These are phyloP conservation scores for Kickxella alabastrina DNA, from an alignment of 192 early-diverging fungal species.

Conservation along the genomic window DNA sequence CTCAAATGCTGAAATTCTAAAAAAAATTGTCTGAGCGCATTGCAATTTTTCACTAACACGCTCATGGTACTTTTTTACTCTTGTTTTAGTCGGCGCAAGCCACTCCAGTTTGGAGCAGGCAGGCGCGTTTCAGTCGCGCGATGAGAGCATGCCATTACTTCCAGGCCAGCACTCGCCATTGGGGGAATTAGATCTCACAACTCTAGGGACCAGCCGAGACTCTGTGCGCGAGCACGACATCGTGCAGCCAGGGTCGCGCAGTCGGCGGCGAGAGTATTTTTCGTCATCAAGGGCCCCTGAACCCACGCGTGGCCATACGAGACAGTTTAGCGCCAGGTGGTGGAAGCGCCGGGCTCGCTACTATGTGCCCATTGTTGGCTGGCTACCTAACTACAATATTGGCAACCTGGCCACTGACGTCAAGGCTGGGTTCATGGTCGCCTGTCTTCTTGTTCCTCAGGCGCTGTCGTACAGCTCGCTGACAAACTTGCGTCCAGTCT, in stretches of 20 bases:
- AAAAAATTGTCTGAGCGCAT: too few relatives aligned
- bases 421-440: constrained; percentile 80
- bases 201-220: constrained; percentile 20
- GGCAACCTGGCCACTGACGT: constrained; percentile 67
- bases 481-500: constrained; percentile 77
- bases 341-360: constrained; percentile 66
- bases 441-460: constrained; percentile 72
- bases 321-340: constrained; percentile 23
- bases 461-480: constrained; percentile 88
- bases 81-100: not conserved
- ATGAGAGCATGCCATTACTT: constrained; percentile 27
- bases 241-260: not conserved
- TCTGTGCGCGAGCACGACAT: constrained; percentile 5
- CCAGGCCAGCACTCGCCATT: constrained; percentile 6
- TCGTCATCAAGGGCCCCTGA: not conserved
- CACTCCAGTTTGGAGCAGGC: not conserved
- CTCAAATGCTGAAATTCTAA: too few relatives aligned
- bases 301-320: not conserved
- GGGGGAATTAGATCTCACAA: constrained; percentile 6
- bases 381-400: constrained; percentile 80
- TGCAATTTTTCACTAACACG: too few relatives aligned
- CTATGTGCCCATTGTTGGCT: constrained; percentile 90
- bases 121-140: not conserved
- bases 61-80: too few relatives aligned
- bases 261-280: constrained; percentile 10